These are phyloP conservation scores for Peronospora farinosa DNA, from an alignment of 352 stramenopile species.

Conservation along the genomic window DNA sequence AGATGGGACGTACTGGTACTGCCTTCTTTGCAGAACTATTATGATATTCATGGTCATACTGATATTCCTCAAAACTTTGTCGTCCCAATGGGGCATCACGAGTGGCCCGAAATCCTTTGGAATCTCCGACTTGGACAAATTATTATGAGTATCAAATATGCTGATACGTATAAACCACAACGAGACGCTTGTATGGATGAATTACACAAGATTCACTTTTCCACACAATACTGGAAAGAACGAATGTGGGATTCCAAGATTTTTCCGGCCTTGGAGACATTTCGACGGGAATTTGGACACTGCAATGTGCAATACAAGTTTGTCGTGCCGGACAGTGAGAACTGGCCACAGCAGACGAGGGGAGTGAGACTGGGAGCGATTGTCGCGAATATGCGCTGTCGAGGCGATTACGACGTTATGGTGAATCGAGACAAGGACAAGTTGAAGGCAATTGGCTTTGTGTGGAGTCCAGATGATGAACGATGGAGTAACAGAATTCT, in stretches of 20 bases:
- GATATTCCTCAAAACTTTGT: slow-evolving; percentile 31
- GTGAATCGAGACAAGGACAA: slow-evolving; percentile 28
- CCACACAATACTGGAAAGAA: slow-evolving; percentile 4
- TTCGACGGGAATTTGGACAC: slow-evolving; percentile 15
- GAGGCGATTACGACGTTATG: slow-evolving; percentile 34
- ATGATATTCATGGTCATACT: slow-evolving; percentile 29
- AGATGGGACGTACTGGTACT: slow-evolving; percentile 38
- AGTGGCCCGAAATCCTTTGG: slow-evolving; percentile 30
- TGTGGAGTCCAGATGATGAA: slow-evolving; percentile 38
- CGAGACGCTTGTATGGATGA: slow-evolving; percentile 5
- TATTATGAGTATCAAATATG: slow-evolving; percentile 35
- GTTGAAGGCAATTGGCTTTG: slow-evolving; percentile 48
- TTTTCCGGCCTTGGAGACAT: slow-evolving; percentile 17
- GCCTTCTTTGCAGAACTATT: slow-evolving; percentile 29
- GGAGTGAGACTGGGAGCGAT: slow-evolving; percentile 18
- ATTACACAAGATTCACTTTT: slow-evolving; percentile 15
- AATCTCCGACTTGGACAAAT: slow-evolving; percentile 39
- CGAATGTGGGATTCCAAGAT: slow-evolving; percentile 26
- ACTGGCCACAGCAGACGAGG: slow-evolving; percentile 17
- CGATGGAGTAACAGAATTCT: slow-evolving; percentile 47
- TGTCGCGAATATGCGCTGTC: slow-evolving; percentile 30
- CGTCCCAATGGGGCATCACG: slow-evolving; percentile 18
- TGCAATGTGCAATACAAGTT: slow-evolving; percentile 28
- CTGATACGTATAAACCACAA: slow-evolving; percentile 15
- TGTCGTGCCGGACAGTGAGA: slow-evolving; percentile 11